phyloP scores from a whole-genome alignment of 148 eudicot species.

The Mesembryanthemum crystallinum region DNA sequence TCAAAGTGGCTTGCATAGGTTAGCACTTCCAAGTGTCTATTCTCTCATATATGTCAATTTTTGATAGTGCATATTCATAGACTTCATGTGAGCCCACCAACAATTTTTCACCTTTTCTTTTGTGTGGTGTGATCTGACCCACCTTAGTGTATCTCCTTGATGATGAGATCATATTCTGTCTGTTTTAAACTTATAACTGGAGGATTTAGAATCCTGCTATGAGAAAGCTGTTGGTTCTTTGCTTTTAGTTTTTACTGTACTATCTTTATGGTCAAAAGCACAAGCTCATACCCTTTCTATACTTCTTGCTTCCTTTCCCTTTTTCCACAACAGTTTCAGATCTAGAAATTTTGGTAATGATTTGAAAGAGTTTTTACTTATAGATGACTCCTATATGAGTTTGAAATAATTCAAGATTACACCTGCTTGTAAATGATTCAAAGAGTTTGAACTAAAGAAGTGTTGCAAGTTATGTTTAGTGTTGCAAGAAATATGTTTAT shows the following conservation, averaged over 20 bases:
- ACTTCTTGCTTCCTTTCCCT: background rate
- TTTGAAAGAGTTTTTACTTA: too few relatives aligned
- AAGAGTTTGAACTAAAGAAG: background rate
- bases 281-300: background rate
- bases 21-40: slow-evolving; percentile 31
- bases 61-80: slow-evolving; percentile 16
- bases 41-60: slow-evolving; percentile 18
- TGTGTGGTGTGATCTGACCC: slow-evolving; percentile 8
- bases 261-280: slow-evolving; percentile 6
- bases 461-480: too few relatives aligned
- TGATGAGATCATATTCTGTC: background rate
- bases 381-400: background rate
- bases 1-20: slow-evolving; percentile 24
- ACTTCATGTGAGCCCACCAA: slow-evolving; percentile 27
- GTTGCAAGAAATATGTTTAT: background rate
- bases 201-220: too few relatives aligned
- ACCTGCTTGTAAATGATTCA: background rate
- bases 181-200: background rate
- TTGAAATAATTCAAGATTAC: background rate
- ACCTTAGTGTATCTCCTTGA: background rate
- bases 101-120: background rate
- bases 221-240: background rate
- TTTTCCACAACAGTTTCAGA: background rate
- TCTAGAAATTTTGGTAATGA: background rate
- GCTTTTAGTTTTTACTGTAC: slow-evolving; percentile 1